Evolutionary conservation across 2,329 filamentous ascomycete species (phyloP).

Genomic region (Escovopsis sp.): DNA sequence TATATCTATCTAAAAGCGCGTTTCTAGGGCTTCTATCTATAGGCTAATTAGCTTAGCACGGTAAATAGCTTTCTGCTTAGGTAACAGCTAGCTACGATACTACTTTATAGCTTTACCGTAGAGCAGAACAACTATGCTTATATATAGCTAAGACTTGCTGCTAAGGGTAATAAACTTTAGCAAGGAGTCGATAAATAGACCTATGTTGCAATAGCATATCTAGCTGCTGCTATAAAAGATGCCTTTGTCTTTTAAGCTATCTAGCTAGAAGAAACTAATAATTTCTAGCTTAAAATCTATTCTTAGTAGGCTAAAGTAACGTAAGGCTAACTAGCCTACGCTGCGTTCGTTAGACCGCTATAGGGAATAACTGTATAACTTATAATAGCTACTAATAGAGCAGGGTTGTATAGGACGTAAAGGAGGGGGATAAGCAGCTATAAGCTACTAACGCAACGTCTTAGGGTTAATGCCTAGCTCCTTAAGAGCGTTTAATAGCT

Average conservation of each 20-base stretch:
- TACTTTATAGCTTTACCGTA: no score
- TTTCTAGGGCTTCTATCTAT: background rate
- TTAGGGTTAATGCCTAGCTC: background rate
- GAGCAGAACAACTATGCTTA: no score
- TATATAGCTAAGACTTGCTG: no score
- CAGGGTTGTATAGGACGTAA: background rate
- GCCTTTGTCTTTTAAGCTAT: background rate
- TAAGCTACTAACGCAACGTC: background rate
- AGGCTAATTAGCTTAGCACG: no score
- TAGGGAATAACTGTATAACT: background rate
- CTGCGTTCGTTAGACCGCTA: background rate
- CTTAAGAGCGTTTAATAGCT: background rate
- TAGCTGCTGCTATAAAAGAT: background rate
- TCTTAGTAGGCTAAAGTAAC: background rate
- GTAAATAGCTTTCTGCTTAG: no score
- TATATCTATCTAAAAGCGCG: no score
- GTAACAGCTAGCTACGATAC: no score
- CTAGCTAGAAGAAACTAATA: background rate
- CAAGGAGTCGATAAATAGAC: background rate
- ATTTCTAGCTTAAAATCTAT: background rate
- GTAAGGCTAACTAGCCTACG: background rate
- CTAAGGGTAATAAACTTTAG: no score
- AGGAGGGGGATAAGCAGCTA: background rate
- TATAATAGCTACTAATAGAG: background rate
- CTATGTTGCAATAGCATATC: background rate